Evolutionary conservation across 2,329 filamentous ascomycete species (phyloP).

Genomic region (Xylariaceae sp.): DNA sequence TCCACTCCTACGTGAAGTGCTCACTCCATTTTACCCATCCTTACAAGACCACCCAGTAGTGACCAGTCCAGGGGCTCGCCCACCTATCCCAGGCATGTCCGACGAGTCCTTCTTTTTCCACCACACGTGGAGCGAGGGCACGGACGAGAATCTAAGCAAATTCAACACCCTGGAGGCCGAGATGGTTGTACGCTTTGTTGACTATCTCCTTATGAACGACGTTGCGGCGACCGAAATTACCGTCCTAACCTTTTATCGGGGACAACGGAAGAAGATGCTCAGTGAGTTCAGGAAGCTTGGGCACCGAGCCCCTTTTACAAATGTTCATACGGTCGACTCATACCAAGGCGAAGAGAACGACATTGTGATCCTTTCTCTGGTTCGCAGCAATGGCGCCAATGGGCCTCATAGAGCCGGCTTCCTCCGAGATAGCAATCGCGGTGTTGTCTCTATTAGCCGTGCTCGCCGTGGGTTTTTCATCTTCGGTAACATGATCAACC

Average conservation of each 20-base stretch:
- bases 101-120: slow-evolving; percentile 49
- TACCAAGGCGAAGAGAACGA: slow-evolving; percentile 94
- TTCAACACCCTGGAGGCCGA: slow-evolving; percentile 74
- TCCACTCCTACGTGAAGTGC: slow-evolving; percentile 50
- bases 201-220: slow-evolving; percentile 75
- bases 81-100: slow-evolving; percentile 54
- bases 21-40: slow-evolving; percentile 54
- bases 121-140: slow-evolving; percentile 69
- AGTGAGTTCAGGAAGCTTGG: slow-evolving; percentile 48
- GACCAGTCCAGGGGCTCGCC: slow-evolving; percentile 39
- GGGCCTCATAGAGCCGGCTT: slow-evolving; percentile 67
- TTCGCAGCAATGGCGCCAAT: slow-evolving; percentile 67
- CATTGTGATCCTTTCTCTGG: slow-evolving; percentile 78
- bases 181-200: slow-evolving; percentile 76
- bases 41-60: slow-evolving; percentile 54
- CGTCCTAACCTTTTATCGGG: slow-evolving; percentile 86
- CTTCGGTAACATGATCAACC: slow-evolving; percentile 73
- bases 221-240: slow-evolving; percentile 69
- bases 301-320: slow-evolving; percentile 47
- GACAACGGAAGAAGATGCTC: slow-evolving; percentile 72
- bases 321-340: slow-evolving; percentile 82
- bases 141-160: slow-evolving; percentile 68
- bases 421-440: slow-evolving; percentile 65
- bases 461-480: slow-evolving; percentile 82
- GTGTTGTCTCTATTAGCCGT: slow-evolving; percentile 67